Evolutionary conservation across 2,329 filamentous ascomycete genomes (phyloP).

Genomic region (Pseudogymnoascus sp.): DNA sequence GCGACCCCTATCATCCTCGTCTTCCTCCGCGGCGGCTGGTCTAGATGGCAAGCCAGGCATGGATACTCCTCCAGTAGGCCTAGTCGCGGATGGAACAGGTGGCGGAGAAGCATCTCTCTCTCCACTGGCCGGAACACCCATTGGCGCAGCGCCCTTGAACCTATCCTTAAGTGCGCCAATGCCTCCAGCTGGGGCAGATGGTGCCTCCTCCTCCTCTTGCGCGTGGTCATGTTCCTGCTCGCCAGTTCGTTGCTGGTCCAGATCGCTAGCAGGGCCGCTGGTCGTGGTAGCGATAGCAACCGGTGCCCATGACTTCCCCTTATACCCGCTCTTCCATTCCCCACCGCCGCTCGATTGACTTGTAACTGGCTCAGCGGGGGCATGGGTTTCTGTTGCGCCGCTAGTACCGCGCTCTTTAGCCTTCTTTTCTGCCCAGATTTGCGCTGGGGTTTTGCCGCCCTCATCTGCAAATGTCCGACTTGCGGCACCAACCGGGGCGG

Average conservation of each 20-base stretch:
- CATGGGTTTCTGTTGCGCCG: slow-evolving; percentile 38
- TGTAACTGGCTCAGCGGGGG: slow-evolving; percentile 48
- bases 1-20: slow-evolving; percentile 45
- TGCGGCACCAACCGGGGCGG: slow-evolving; percentile 64
- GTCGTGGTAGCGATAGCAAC: slow-evolving; percentile 55
- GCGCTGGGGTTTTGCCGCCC: slow-evolving; percentile 91
- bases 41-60: slow-evolving; percentile 68
- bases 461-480: slow-evolving; percentile 92
- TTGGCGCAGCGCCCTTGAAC: slow-evolving; percentile 70
- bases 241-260: slow-evolving; percentile 57
- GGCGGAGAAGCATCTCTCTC: slow-evolving; percentile 31
- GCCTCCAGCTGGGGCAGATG: slow-evolving; percentile 53
- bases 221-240: slow-evolving; percentile 41
- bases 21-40: slow-evolving; percentile 41
- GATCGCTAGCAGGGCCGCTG: slow-evolving; percentile 53
- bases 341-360: slow-evolving; percentile 64
- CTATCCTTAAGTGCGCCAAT: slow-evolving; percentile 72
- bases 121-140: slow-evolving; percentile 44
- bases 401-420: slow-evolving; percentile 64
- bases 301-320: slow-evolving; percentile 81
- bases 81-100: slow-evolving; percentile 36
- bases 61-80: slow-evolving; percentile 68
- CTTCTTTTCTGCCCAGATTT: slow-evolving; percentile 97
- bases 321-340: slow-evolving; percentile 88
- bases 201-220: slow-evolving; percentile 42